A percentile compares a stretch with the other conserved stretches of the same genome.
These are phyloP conservation scores for Lentithecium fluviatile DNA, from an alignment of 495 filamentous ascomycete genomes.

Conservation along the genomic window DNA sequence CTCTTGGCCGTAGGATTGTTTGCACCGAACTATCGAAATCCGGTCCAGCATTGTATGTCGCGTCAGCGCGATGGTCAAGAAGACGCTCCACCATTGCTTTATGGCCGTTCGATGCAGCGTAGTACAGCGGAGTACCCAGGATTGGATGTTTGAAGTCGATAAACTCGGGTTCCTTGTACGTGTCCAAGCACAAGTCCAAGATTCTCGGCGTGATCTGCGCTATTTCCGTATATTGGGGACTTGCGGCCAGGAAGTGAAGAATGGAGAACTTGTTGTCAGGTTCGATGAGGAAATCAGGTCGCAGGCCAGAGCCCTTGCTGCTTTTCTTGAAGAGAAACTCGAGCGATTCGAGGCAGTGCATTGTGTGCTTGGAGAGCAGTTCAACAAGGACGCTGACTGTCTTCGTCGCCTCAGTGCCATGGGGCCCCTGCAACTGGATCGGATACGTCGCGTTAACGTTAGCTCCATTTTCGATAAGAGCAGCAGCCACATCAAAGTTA, in stretches of 20 bases:
- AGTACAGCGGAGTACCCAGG: constrained; percentile 1
- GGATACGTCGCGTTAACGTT: constrained; percentile 5
- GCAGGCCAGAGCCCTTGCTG: background rate
- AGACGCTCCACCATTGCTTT: constrained; percentile 10
- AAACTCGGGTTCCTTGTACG: background rate
- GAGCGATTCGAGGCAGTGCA: constrained; percentile 1
- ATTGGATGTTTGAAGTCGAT: constrained; percentile 5
- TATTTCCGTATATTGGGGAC: background rate
- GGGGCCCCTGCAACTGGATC: background rate
- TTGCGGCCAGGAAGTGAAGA: background rate
- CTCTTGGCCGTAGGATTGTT: background rate
- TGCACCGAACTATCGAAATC: background rate
- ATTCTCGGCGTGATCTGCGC: constrained; percentile 4
- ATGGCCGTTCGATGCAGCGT: constrained; percentile 5
- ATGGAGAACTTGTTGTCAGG: background rate
- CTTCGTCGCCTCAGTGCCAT: background rate
- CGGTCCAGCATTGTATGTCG: constrained; percentile 1
- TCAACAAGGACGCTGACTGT: constrained; percentile 2
- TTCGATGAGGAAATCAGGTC: background rate
- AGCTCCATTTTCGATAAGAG: constrained; percentile 2
- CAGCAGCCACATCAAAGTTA: constrained; percentile 2
- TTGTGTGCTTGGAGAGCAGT: background rate
- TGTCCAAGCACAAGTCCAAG: constrained; percentile 3
- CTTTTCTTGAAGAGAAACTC: constrained; percentile 5
- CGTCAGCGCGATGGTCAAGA: background rate